These are phyloP conservation scores for Kockovaella imperatae DNA, from an alignment of 768 basidiomycete genomes.

Conservation along the genomic window DNA sequence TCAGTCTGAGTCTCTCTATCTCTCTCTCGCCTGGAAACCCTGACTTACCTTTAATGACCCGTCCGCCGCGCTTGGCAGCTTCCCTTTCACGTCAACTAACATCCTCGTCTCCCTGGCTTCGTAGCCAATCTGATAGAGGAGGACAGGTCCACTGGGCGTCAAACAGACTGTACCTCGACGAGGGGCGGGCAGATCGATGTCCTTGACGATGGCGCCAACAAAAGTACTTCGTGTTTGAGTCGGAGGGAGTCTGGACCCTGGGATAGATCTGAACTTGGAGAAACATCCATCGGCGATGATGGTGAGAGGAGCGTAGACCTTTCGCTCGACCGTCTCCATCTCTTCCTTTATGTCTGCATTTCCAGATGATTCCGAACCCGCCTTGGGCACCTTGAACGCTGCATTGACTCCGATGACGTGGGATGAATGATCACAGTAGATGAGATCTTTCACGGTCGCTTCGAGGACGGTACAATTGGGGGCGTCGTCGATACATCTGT, in stretches of 20 bases:
- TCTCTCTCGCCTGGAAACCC: not conserved
- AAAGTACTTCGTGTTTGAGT: slow-evolving; percentile 63
- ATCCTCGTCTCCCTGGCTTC: slow-evolving; percentile 73
- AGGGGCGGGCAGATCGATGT: slow-evolving; percentile 51
- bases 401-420: slow-evolving; percentile 40
- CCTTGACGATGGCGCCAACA: slow-evolving; percentile 72
- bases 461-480: slow-evolving; percentile 37
- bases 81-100: slow-evolving; percentile 78
- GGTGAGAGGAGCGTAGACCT: slow-evolving; percentile 67
- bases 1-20: slow-evolving; percentile 3
- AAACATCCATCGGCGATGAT: slow-evolving; percentile 91
- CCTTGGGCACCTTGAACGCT: slow-evolving; percentile 21
- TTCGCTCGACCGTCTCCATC: slow-evolving; percentile 41
- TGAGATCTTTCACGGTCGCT: slow-evolving; percentile 38
- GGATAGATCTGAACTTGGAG: slow-evolving; percentile 67
- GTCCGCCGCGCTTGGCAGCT: slow-evolving; percentile 56
- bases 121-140: slow-evolving; percentile 83
- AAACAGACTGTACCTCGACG: slow-evolving; percentile 66
- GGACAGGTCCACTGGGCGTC: slow-evolving; percentile 75
- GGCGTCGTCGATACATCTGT: slow-evolving; percentile 53
- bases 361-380: slow-evolving; percentile 23
- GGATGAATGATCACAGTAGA: slow-evolving; percentile 58
- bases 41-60: slow-evolving; percentile 61
- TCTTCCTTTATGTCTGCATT: slow-evolving; percentile 49
- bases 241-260: slow-evolving; percentile 14